Base-by-base conservation (phyloP, 805 yeast species). In the Cyberlindnera misumaiensis region DNA sequence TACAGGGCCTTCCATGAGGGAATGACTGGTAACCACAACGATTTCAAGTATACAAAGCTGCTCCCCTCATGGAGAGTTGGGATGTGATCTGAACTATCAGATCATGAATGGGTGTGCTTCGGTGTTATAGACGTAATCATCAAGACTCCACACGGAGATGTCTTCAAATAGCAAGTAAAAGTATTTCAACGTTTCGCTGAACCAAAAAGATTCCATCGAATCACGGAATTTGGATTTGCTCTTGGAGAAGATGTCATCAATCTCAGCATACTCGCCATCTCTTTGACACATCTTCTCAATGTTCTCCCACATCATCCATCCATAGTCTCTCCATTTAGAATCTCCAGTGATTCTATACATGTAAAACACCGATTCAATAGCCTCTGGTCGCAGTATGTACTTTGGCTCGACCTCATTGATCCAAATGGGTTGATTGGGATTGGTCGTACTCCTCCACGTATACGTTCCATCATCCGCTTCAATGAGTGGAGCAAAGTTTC, bases 1-100 rank as follows among this genome's bases (percentile, higher is more conserved):
- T 78, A 77, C 54, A 67, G 78, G 36, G 87, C 85, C 42, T 64
- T 90, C 34, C 73, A 86, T 13, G 81, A 83, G 49, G 97, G 97
- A 38, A 84, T 90, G 95, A 58, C 55, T 10, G 83, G 83, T 16
- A 65, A 69, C 33, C 65, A 64, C 29, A 45, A 53, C 1, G 64
- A 73, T 35, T 83, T 61, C 58, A 52, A 54, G 35, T 64, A 77
- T 54, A 62, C 83, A 52, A 67, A 72, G 49, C 63, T 82, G 65
- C 56, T 81, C 38, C 56, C 60, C 11, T 56, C 75, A 7, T 81
- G 89, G 89, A 72, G 71, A 28, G 48, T 51, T 14, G 29, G 20
- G 13, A 10, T 35, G 18, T 15, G 30, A n/a, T 20, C 4, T 22
- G 20, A 28, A 20, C 28, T 22, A n/a, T 18, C 15, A 12, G 31